phyloP scores from a whole-genome alignment of 352 stramenopile genomes.

The Pythium guiyangense region DNA sequence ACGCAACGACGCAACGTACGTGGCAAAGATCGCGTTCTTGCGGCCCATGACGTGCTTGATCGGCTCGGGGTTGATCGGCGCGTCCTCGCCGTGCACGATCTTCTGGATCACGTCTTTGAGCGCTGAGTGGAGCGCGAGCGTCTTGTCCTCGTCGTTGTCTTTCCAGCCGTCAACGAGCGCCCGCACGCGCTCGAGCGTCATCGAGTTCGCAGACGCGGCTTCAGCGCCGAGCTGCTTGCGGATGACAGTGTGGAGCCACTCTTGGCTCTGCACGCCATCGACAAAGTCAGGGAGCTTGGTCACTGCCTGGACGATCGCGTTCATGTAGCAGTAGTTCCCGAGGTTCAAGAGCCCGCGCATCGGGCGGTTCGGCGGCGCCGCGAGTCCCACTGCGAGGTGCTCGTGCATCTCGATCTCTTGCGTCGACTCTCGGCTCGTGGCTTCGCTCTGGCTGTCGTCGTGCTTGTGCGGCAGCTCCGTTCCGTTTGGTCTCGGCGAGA shows the following conservation, averaged over 20 bases:
- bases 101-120: constrained; percentile 55
- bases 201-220: constrained; percentile 14
- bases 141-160: constrained; percentile 38
- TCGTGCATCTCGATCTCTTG: constrained; percentile 11
- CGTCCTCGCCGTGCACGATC: constrained; percentile 58
- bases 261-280: constrained; percentile 38
- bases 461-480: neutral
- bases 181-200: constrained; percentile 43
- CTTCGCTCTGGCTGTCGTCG: constrained; percentile 6
- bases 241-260: constrained; percentile 55
- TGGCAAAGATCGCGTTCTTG: constrained; percentile 77
- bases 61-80: constrained; percentile 68
- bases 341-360: constrained; percentile 93
- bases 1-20: constrained; percentile 32
- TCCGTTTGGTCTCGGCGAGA: neutral
- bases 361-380: constrained; percentile 2
- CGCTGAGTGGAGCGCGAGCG: constrained; percentile 48
- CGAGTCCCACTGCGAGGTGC: neutral
- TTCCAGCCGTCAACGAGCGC: constrained; percentile 43
- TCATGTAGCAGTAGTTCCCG: constrained; percentile 93
- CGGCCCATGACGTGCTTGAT: constrained; percentile 78
- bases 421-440: constrained; percentile 11
- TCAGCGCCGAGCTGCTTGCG: constrained; percentile 34
- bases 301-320: constrained; percentile 89
- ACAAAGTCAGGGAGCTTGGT: constrained; percentile 68